Percentiles rank a stretch among this genome's conserved stretches.
These are phyloP conservation scores for Botrytis cinerea DNA, from an alignment of 2,329 filamentous ascomycete genomes.

Conservation along the genomic window DNA sequence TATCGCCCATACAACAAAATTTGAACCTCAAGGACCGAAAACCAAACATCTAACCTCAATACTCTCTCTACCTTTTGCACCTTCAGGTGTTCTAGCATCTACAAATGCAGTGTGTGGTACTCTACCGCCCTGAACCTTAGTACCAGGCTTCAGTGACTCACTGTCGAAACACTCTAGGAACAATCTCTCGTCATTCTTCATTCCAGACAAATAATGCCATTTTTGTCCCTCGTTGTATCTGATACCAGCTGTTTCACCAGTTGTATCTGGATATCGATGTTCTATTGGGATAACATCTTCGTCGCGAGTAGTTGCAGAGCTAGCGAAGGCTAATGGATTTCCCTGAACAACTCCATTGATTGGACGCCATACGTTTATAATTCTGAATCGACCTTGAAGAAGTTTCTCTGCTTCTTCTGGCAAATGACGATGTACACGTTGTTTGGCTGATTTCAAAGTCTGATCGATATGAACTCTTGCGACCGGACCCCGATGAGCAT, in stretches of 20 bases:
- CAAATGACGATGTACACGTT: conserved; percentile 70
- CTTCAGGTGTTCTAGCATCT: conserved; percentile 69
- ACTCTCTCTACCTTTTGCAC: conserved; percentile 75
- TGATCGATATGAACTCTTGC: conserved; percentile 81
- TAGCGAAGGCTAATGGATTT: conserved; percentile 40
- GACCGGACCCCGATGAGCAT: conserved; percentile 67
- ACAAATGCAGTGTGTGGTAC: conserved; percentile 65
- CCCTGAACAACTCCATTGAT: conserved; percentile 41
- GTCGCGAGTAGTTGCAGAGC: conserved; percentile 36
- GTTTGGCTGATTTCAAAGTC: conserved; percentile 63
- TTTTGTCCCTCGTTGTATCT: conserved; percentile 39
- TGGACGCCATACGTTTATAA: conserved; percentile 79
- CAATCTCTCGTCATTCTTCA: conserved; percentile 42
- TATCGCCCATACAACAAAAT: background rate
- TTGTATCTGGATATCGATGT: conserved; percentile 40
- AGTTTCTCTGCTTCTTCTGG: conserved; percentile 65
- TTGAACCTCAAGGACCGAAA: conserved; percentile 56
- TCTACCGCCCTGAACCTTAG: conserved; percentile 54
- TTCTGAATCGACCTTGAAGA: conserved; percentile 70
- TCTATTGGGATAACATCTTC: conserved; percentile 41
- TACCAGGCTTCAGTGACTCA: conserved; percentile 49
- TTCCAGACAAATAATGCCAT: conserved; percentile 42
- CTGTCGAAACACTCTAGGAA: conserved; percentile 43
- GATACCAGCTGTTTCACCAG: conserved; percentile 41
- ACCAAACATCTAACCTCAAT: conserved; percentile 88